phyloP scores from a whole-genome alignment of 305 asterid species.

The Plantago lanceolata region DNA sequence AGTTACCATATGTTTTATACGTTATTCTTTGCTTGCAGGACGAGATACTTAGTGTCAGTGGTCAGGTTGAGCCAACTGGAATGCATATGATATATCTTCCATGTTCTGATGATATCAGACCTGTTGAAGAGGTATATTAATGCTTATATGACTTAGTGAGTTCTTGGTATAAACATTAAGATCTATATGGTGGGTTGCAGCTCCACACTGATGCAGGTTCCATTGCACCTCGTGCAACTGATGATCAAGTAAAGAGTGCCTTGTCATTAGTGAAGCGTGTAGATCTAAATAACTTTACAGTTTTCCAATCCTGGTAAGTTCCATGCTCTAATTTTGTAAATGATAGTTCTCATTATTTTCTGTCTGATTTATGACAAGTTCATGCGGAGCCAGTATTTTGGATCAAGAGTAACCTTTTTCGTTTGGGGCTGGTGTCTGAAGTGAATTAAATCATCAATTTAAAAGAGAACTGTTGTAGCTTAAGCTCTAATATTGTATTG shows the following conservation, averaged over 20 bases:
- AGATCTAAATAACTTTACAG: conserved; percentile 80
- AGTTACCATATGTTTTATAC: conserved; percentile 5
- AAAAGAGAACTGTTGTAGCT: too few species aligned
- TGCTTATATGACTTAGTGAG: conserved; percentile 5
- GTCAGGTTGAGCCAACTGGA: conserved; percentile 96
- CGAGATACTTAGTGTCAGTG: conserved; percentile 62
- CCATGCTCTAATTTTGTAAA: conserved; percentile 12
- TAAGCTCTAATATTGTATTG: too few species aligned
- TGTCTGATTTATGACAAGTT: too few species aligned
- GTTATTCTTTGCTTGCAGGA: conserved; percentile 46
- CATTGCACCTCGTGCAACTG: conserved; percentile 58
- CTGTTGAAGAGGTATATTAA: conserved; percentile 71
- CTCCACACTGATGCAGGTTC: conserved; percentile 45
- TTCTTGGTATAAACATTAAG: conserved; percentile 22
- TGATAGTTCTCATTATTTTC: too few species aligned
- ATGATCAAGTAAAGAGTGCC: conserved; percentile 78
- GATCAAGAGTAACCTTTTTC: background rate
- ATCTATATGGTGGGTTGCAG: conserved; percentile 42
- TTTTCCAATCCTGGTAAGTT: conserved; percentile 89
- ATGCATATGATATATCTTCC: conserved; percentile 96
- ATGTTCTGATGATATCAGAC: conserved; percentile 86
- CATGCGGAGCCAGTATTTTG: conserved; percentile 13
- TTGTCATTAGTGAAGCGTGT: conserved; percentile 61
- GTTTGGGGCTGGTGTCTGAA: conserved; percentile 4
- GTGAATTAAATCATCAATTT: too few species aligned